These are phyloP conservation scores for Jatropha curcas DNA, from an alignment of 345 rosid species.

Conservation along the genomic window DNA sequence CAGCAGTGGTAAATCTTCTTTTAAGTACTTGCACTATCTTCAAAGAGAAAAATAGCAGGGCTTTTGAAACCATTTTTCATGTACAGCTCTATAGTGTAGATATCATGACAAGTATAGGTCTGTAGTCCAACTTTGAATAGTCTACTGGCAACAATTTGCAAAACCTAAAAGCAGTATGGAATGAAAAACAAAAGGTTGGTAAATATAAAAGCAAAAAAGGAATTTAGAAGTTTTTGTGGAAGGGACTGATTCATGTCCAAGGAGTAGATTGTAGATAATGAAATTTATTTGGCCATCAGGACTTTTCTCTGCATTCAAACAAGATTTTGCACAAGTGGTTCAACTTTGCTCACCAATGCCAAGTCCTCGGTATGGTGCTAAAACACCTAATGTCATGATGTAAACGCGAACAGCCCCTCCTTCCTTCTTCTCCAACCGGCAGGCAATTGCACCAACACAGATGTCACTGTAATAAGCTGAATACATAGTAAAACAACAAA, in stretches of 20 bases:
- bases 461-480: conserved; percentile 93
- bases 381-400: conserved; percentile 96
- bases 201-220: not conserved
- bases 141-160: not conserved
- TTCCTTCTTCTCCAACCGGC: conserved; percentile 95
- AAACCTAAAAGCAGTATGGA: not conserved
- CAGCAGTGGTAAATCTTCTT: conserved; percentile 1
- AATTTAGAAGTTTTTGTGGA: not conserved
- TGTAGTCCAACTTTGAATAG: not conserved
- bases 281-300: not conserved
- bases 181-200: not conserved
- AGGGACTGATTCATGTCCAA: not conserved
- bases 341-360: conserved; percentile 72
- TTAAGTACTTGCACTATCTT: not conserved
- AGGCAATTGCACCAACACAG: conserved; percentile 94
- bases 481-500: conserved; percentile 3
- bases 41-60: too few species aligned
- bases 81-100: not conserved
- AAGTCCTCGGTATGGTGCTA: conserved; percentile 92
- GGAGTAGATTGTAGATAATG: not conserved
- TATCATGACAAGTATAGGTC: not conserved
- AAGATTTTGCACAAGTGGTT: not conserved
- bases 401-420: conserved; percentile 67
- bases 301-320: not conserved
- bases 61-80: not conserved